Percentiles rank a stretch among this genome's conserved stretches.
Evolutionary conservation across 2,329 filamentous ascomycete genomes (phyloP).

Genomic region (Lachnum nothofagi): DNA sequence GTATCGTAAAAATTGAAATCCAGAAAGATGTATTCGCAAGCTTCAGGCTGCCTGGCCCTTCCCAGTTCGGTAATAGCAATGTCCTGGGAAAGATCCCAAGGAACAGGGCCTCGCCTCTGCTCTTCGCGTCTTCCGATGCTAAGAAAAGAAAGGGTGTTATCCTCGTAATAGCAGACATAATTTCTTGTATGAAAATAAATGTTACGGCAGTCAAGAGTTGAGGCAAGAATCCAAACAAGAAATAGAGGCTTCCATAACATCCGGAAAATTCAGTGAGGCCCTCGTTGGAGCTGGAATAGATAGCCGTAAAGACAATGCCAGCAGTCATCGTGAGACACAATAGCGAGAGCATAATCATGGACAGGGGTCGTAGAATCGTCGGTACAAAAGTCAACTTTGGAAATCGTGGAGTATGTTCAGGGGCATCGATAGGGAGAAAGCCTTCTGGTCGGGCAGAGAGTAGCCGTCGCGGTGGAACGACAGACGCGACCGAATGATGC

Average conservation of each 20-base stretch:
- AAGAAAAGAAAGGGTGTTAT: conserved; percentile 75
- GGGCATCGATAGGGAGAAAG: conserved; percentile 44
- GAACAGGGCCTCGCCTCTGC: conserved; percentile 62
- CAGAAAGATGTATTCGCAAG: conserved; percentile 65
- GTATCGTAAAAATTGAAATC: conserved; percentile 74
- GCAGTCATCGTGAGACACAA: conserved; percentile 66
- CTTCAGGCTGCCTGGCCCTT: conserved; percentile 64
- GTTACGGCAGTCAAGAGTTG: conserved; percentile 68
- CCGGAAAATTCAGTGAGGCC: conserved; percentile 65
- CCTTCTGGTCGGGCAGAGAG: conserved; percentile 34
- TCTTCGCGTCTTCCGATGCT: conserved; percentile 55
- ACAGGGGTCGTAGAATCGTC: conserved; percentile 60
- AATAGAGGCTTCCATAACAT: conserved; percentile 70
- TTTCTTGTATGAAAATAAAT: conserved; percentile 70
- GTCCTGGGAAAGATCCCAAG: conserved; percentile 55
- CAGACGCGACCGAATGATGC: conserved; percentile 8
- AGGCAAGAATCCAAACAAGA: conserved; percentile 80
- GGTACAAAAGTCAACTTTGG: conserved; percentile 65
- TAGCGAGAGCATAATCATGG: conserved; percentile 55
- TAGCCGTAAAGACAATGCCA: conserved; percentile 66
- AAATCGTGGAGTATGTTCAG: conserved; percentile 39
- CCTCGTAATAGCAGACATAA: conserved; percentile 70
- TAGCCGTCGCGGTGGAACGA: conserved; percentile 7
- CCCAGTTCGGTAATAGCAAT: conserved; percentile 62
- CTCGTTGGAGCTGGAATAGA: conserved; percentile 57